Evolutionary conservation across 495 filamentous ascomycete genomes (phyloP).

Genomic region (Saxophila tyrrhenica): DNA sequence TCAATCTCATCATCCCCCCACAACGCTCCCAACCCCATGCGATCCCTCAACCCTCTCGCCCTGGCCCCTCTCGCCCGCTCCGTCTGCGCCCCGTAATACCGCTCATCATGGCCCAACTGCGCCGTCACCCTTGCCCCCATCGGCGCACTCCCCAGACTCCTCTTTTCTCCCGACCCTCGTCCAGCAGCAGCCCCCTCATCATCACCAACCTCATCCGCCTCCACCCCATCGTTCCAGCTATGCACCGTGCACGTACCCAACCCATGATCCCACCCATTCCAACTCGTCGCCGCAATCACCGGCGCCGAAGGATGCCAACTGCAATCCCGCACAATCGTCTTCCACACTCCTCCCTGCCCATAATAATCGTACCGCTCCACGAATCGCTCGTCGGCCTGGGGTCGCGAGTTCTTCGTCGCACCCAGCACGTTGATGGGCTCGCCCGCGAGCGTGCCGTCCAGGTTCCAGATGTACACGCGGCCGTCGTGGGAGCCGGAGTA

Average conservation of each 20-base stretch:
- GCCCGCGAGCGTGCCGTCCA: conserved; percentile 79
- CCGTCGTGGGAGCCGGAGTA: conserved; percentile 86
- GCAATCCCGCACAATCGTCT: conserved; percentile 80
- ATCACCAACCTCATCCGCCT: conserved; percentile 46
- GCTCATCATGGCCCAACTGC: conserved; percentile 18
- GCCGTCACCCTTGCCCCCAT: conserved; percentile 19
- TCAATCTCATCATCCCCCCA: conserved; percentile 10
- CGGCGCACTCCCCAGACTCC: conserved; percentile 12
- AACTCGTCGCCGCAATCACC: conserved; percentile 72
- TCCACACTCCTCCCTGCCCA: conserved; percentile 42
- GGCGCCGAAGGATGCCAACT: conserved; percentile 92
- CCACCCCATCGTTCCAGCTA: conserved; percentile 56
- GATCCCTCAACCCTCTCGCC: conserved; percentile 9
- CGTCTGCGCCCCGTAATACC: conserved; percentile 10
- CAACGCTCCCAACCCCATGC: conserved; percentile 16
- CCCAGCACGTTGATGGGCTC: conserved; percentile 59
- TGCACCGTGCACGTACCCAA: conserved; percentile 67
- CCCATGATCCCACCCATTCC: conserved; percentile 61
- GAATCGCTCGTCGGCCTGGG: conserved; percentile 32
- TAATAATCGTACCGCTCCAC: conserved; percentile 26
- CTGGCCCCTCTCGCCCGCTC: not conserved
- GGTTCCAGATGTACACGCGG: conserved; percentile 79
- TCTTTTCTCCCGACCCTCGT: not conserved
- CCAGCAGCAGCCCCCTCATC: conserved; percentile 4
- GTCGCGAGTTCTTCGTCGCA: conserved; percentile 51